Evolutionary conservation across 2,329 filamentous ascomycete genomes (phyloP), one percentile per base, ranked within the genome.

Genomic region (Ophiostoma pallidulum): DNA sequence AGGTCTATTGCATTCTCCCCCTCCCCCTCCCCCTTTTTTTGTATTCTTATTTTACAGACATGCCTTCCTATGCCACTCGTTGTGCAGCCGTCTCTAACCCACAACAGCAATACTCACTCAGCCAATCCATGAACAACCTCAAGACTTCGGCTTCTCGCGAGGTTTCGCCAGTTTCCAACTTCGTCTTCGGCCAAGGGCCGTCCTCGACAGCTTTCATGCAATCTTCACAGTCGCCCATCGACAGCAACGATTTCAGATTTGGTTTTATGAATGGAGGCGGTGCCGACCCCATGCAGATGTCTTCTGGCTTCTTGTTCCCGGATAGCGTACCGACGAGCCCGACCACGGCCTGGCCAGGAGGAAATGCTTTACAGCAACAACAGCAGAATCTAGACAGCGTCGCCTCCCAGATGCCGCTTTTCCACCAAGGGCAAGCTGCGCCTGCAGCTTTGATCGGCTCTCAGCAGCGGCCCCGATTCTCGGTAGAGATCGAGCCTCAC

Each of bases 401-500:
- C 6, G 31, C 39, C 18, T 20, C 42, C 6, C 45, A 45, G 41
- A 43, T 53, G 35, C 51, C 52, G 5, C n/a, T 54, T 37, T 54
- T 47, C 35, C 45, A 45, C 8, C 50, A 52, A 14, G 20, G 9
- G 14, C 31, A 40, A 12, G 20, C 24, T 22, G 24, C 45, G 3
- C 8, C 20, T 18, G 14, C 19, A 39, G n/a, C 35, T 4, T 3
- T 40, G 1, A 31, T 41, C 7, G 32, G 32, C 28, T 28, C 19
- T n/a, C 46, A 29, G n/a, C 47, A 29, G 4, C 49, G 50, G 13
- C 51, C 48, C 6, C 48, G 47, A 1, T 54, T 56, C 37, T 53
- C 49, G 35, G 50, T 86, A 37, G 73, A 82, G 53, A 78, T 80
- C 5, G 85, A 79, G 4, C 83, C 83, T 5, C 62, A 78, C 48